Percentiles rank a stretch among this genome's conserved stretches.
These are phyloP conservation scores for Microascus cirrosus DNA, from an alignment of 2,329 filamentous ascomycete species.

Conservation along the genomic window DNA sequence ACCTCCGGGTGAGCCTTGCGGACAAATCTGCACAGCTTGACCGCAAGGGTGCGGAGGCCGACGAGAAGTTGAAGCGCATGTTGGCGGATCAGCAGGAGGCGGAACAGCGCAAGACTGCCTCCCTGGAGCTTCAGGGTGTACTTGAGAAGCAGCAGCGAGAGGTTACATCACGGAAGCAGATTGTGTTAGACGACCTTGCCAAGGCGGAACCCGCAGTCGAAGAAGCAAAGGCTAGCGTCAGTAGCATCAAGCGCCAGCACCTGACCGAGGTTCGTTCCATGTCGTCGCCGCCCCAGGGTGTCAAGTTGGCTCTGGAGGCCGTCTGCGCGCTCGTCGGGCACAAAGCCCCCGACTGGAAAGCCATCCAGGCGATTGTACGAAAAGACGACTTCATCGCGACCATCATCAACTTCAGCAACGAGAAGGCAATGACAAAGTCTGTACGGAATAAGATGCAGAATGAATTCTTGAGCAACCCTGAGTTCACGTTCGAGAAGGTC, in stretches of 20 bases:
- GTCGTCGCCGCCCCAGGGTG: constrained; percentile 82
- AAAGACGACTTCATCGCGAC: constrained; percentile 95
- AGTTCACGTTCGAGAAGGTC: constrained; percentile 94
- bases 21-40: constrained; percentile 92
- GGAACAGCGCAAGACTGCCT: constrained; percentile 79
- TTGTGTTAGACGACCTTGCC: constrained; percentile 79
- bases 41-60: constrained; percentile 87
- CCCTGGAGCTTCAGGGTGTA: constrained; percentile 76
- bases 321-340: constrained; percentile 92
- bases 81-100: constrained; percentile 91
- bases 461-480: constrained; percentile 83
- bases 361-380: constrained; percentile 77
- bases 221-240: constrained; percentile 90
- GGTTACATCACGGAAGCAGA: constrained; percentile 69
- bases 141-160: constrained; percentile 84
- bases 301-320: constrained; percentile 86
- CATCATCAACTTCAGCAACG: constrained; percentile 96
- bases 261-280: constrained; percentile 96
- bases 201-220: constrained; percentile 86
- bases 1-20: constrained; percentile 79
- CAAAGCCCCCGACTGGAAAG: constrained; percentile 84
- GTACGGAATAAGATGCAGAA: constrained; percentile 82
- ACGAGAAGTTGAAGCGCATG: constrained; percentile 96
- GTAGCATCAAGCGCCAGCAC: constrained; percentile 96
- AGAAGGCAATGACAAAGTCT: constrained; percentile 78